phyloP scores from a whole-genome alignment of 208 protist genomes.

The Acanthamoeba comandoni region DNA sequence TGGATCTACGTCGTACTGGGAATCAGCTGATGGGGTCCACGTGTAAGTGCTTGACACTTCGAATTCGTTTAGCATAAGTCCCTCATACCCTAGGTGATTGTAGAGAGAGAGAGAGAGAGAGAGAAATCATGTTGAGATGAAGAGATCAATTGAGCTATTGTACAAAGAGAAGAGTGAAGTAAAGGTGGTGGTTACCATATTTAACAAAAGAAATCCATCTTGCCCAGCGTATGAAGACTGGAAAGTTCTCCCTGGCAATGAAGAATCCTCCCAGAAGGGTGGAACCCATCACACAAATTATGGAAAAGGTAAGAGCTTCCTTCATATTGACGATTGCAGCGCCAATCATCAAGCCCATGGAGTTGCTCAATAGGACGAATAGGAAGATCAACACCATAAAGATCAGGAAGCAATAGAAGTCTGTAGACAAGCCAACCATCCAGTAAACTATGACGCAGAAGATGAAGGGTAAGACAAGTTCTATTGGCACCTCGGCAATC shows the following conservation, averaged over 20 bases:
- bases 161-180: too few species aligned
- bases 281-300: conserved; percentile 43
- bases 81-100: background rate
- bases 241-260: conserved; percentile 53
- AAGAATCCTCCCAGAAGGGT: conserved; percentile 66
- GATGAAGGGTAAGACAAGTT: conserved; percentile 5
- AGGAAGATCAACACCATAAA: conserved; percentile 70
- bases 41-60: background rate
- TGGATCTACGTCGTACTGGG: background rate
- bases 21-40: background rate
- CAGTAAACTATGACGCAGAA: conserved; percentile 56
- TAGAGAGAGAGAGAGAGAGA: too few species aligned
- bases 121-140: too few species aligned
- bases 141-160: too few species aligned
- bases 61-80: background rate
- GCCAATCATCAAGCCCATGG: conserved; percentile 70
- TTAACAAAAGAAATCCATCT: conserved; percentile 73
- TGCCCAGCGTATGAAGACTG: conserved; percentile 71
- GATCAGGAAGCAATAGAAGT: conserved; percentile 75
- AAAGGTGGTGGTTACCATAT: conserved; percentile 42
- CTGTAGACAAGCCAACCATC: conserved; percentile 44
- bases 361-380: conserved; percentile 65
- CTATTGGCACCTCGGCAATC: conserved; percentile 29
- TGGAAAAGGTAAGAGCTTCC: conserved; percentile 46
- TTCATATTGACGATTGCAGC: conserved; percentile 57